Conservation (phyloP, 2,329 filamentous ascomycete genomes). For the Nannizzia gypsea region DNA sequence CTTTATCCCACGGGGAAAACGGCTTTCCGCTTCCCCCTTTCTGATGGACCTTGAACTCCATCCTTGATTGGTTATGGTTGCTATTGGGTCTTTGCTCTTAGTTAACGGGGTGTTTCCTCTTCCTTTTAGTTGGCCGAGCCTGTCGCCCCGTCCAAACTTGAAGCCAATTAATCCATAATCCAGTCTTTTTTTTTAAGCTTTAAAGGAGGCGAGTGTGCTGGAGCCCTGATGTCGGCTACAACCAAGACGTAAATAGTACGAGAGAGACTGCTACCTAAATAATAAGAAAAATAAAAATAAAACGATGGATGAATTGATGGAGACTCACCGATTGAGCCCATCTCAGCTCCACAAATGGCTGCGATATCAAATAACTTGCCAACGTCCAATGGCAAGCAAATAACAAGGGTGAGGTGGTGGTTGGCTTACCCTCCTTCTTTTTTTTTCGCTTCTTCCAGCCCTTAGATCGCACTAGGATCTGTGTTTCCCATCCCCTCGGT, state of each 20-base stretch:
- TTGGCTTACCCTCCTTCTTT: background rate
- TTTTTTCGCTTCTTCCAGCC: background rate
- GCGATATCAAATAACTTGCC: background rate
- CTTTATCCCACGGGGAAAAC: background rate
- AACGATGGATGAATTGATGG: background rate
- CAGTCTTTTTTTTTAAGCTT: background rate
- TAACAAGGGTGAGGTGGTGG: background rate
- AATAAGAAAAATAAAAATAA: background rate
- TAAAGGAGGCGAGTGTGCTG: background rate
- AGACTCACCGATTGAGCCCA: background rate
- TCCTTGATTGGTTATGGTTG: background rate
- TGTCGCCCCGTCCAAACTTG: background rate
- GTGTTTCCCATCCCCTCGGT: background rate
- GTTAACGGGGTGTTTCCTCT: background rate
- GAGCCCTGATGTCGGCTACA: background rate
- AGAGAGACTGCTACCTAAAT: background rate
- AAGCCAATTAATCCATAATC: background rate
- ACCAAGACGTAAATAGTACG: background rate
- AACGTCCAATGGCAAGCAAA: background rate
- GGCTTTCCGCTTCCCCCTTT: background rate
- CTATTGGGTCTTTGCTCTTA: background rate
- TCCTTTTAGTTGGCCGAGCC: background rate
- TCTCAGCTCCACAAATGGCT: background rate
- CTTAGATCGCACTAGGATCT: slow-evolving; percentile 2
- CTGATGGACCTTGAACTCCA: background rate